Evolutionary conservation across 2,329 filamentous ascomycete genomes (phyloP), one percentile per base, ranked within the genome.

Genomic region (Colletotrichum sublineola): DNA sequence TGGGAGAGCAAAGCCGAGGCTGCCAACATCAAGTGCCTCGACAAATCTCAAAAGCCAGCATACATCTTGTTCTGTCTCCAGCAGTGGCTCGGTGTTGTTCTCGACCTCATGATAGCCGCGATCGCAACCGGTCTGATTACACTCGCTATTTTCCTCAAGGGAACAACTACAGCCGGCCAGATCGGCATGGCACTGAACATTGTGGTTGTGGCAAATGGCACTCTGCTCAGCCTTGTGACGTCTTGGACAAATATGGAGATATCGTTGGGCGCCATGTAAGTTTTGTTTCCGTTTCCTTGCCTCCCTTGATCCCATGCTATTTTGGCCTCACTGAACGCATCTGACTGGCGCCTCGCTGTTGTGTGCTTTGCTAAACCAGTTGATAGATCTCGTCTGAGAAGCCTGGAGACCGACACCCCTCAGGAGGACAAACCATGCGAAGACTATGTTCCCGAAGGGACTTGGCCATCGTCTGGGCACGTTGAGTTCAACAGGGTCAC

Each of bases 51-150:
- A 74, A 79, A 82, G 31, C 88, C 89, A 0, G 88, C 86, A 62
- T 91, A 91, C 75, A 81, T 90, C 0, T 81, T 91, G 7, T 86
- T 84, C 68, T 85, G 85, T 50, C 84, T 90, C 4, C 90, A 91
- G 76, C 83, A 87, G 46, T 91, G 89, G 89, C 80, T 90, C 0
- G 83, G 81, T 0, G 78, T 90, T 1, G 85, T 87, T 0, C 77
- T 90, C 1, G 86, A 88, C 68, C 76, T 89, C 38, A 80, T 86
- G 4, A 84, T 87, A 0, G 83, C 85, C 0, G 82, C 76, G 1
- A 79, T 89, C 42, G 85, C 85, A 1, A 80, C 84, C 0, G 74
- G 87, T 2, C 75, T 88, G 2, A 83, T 88, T 12, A 80, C 81
- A 58, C 75, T 87, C 2, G 83, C 85, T 1, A 82, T 86, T 2